These are phyloP conservation scores for Sphagnum fallax DNA, from an alignment of 228 moss, liverwort and hornwort species.

Conservation along the genomic window DNA sequence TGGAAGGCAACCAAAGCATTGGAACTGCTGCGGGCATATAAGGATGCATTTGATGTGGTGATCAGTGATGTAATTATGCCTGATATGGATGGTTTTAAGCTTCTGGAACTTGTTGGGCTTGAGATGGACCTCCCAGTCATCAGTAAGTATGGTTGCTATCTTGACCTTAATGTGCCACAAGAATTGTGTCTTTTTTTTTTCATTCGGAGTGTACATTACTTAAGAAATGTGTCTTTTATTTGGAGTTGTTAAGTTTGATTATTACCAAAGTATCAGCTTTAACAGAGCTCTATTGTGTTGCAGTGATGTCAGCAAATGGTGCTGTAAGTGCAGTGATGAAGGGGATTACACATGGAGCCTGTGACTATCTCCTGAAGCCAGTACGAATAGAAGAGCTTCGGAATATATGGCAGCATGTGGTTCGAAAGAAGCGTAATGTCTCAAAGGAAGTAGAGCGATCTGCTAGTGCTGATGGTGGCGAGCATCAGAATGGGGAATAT, in stretches of 20 bases:
- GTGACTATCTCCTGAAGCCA: constrained; percentile 47
- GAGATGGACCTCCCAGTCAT: constrained; percentile 8
- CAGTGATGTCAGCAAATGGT: constrained; percentile 10
- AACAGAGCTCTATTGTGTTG: constrained; percentile 1
- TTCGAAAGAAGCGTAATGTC: constrained; percentile 29
- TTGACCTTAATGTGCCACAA: neutral
- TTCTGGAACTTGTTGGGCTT: constrained; percentile 6
- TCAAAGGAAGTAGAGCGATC: neutral
- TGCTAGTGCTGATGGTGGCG: no score
- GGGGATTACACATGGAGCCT: constrained; percentile 30
- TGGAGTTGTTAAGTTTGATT: no score
- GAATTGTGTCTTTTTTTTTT: no score
- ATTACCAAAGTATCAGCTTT: no score
- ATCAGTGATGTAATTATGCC: constrained; percentile 7
- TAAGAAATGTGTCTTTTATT: no score
- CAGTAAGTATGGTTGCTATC: constrained; percentile 1
- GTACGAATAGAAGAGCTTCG: constrained; percentile 41
- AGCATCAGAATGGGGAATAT: constrained; percentile 37
- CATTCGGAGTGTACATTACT: no score
- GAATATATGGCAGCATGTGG: constrained; percentile 59
- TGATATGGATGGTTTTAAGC: constrained; percentile 7
- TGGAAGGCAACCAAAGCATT: neutral
- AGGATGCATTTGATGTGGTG: constrained; percentile 6
- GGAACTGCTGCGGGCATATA: neutral
- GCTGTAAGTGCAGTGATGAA: constrained; percentile 3